Evolutionary conservation across 129 eudicot genomes (phyloP).

Genomic region (Ambrosia trifida): DNA sequence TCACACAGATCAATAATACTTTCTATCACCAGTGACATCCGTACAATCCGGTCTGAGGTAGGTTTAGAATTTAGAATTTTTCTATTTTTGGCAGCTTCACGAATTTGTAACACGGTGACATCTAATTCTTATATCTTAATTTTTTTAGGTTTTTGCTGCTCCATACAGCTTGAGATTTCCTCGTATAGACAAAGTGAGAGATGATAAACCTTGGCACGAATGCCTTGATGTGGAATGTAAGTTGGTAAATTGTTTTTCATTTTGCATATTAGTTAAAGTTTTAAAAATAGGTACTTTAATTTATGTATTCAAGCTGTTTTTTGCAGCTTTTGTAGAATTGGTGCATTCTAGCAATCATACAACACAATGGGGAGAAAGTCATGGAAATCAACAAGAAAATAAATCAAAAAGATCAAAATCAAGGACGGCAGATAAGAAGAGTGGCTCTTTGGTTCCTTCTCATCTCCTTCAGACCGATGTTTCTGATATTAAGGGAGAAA

Average conservation of each 20-base stretch:
- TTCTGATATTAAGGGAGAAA: constrained; percentile 73
- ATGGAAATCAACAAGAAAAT: constrained; percentile 47
- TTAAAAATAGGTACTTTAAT: background rate
- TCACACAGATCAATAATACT: constrained; percentile 71
- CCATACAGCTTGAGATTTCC: constrained; percentile 99
- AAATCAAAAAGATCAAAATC: constrained; percentile 56
- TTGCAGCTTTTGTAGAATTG: constrained; percentile 87
- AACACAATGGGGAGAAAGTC: constrained; percentile 57
- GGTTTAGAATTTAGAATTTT: background rate
- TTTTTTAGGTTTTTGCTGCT: constrained; percentile 85
- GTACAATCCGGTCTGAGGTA: constrained; percentile 94
- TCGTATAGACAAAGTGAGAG: constrained; percentile 84
- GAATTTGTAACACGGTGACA: background rate
- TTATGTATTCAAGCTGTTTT: constrained; percentile 7
- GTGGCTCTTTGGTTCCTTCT: constrained; percentile 68
- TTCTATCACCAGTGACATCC: constrained; percentile 92
- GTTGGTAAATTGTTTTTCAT: constrained; percentile 22
- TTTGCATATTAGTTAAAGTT: background rate
- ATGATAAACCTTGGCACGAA: constrained; percentile 99
- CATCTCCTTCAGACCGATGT: constrained; percentile 79
- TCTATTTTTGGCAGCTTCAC: background rate
- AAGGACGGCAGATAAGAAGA: constrained; percentile 59
- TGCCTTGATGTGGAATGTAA: constrained; percentile 93
- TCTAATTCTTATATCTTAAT: background rate
- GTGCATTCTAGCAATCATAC: constrained; percentile 92